Evolutionary conservation across 2,329 filamentous ascomycete genomes (phyloP).

Genomic region (Fusarium lyarnte): DNA sequence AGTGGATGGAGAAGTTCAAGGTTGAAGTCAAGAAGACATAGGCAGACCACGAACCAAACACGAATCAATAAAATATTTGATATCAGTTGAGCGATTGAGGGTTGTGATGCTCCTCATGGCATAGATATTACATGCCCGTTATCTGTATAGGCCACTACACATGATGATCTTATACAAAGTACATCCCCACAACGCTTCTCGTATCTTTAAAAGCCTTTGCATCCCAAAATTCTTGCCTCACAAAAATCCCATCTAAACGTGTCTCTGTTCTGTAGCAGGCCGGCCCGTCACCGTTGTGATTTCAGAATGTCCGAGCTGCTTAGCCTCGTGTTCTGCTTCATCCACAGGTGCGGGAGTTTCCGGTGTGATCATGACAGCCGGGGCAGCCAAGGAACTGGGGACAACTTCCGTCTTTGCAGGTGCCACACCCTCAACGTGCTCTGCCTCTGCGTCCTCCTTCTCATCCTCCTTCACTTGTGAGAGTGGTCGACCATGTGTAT

Average conservation of each 20-base stretch:
- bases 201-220: neutral
- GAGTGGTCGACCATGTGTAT: conserved; percentile 42
- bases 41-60: neutral
- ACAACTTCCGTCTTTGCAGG: conserved; percentile 2
- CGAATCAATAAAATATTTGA: neutral
- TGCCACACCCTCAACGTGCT: conserved; percentile 43
- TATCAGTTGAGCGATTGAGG: conserved; percentile 38
- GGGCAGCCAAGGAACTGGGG: conserved; percentile 41
- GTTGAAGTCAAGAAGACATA: conserved; percentile 58
- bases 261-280: neutral
- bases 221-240: conserved; percentile 43
- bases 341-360: conserved; percentile 56
- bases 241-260: neutral
- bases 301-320: conserved; percentile 56
- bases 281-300: conserved; percentile 43
- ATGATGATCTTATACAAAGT: conserved; percentile 40
- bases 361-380: conserved; percentile 59
- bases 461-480: conserved; percentile 53
- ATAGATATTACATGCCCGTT: conserved; percentile 21
- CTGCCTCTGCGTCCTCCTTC: conserved; percentile 47
- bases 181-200: conserved; percentile 19
- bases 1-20: conserved; percentile 74
- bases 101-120: conserved; percentile 8
- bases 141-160: conserved; percentile 12
- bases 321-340: conserved; percentile 50